Conservation (phyloP, 108 stramenopile genomes). For the Skeletonema tropicum region DNA sequence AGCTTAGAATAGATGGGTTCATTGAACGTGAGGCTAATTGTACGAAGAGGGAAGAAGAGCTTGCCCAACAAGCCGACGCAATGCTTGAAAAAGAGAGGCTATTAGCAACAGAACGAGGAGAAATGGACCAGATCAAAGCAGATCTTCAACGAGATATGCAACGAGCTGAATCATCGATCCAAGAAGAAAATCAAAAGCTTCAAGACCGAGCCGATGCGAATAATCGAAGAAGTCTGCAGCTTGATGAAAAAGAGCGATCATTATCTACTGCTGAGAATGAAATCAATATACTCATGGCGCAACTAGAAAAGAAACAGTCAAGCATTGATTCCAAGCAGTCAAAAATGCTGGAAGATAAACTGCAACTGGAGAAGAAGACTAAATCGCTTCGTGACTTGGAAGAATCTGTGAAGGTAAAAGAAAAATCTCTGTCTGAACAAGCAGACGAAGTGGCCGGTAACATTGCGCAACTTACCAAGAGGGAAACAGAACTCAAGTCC, state of each 20-base stretch:
- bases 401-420: conserved; percentile 13
- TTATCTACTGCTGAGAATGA: conserved; percentile 28
- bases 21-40: conserved; percentile 31
- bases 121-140: conserved; percentile 27
- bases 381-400: conserved; percentile 26
- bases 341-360: conserved; percentile 22
- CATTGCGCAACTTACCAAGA: conserved; percentile 9
- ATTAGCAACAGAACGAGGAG: conserved; percentile 9
- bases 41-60: conserved; percentile 14
- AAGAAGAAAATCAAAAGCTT: conserved; percentile 37
- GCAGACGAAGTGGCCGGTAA: conserved; percentile 7
- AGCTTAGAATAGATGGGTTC: conserved; percentile 35
- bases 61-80: conserved; percentile 4
- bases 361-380: conserved; percentile 19
- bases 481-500: conserved; percentile 2
- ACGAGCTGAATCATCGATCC: conserved; percentile 17
- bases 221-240: conserved; percentile 13
- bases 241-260: conserved; percentile 28
- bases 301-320: conserved; percentile 33
- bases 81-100: conserved; percentile 2
- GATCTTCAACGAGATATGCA: conserved; percentile 31
- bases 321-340: conserved; percentile 15
- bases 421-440: conserved; percentile 10
- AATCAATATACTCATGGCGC: conserved; percentile 33
- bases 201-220: conserved; percentile 15